Percentiles rank a stretch among this genome's conserved stretches.
These are phyloP conservation scores for Mariannaea sp. DNA, from an alignment of 2,329 filamentous ascomycete species.

Conservation along the genomic window DNA sequence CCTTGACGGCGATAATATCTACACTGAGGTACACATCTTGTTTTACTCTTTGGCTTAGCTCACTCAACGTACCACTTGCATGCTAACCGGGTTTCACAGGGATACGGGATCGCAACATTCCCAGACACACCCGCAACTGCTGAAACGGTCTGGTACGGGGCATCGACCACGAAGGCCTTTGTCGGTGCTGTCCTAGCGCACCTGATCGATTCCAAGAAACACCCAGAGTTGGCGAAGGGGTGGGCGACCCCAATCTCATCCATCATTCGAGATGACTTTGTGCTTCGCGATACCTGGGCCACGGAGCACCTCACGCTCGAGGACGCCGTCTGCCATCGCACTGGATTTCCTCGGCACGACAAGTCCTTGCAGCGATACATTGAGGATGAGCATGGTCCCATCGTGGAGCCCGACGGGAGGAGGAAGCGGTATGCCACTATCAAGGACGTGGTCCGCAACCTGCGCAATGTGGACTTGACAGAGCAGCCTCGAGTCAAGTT, in stretches of 20 bases:
- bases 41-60: neutral
- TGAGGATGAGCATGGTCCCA: constrained; percentile 38
- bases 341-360: constrained; percentile 54
- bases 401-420: constrained; percentile 42
- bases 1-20: constrained; percentile 34
- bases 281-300: constrained; percentile 51
- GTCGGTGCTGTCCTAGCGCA: constrained; percentile 56
- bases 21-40: constrained; percentile 28
- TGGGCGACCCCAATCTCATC: constrained; percentile 54
- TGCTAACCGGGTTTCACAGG: constrained; percentile 21
- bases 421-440: constrained; percentile 38
- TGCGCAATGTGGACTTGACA: constrained; percentile 52
- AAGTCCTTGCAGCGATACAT: constrained; percentile 19
- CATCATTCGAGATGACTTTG: constrained; percentile 58
- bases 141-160: constrained; percentile 59
- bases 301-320: constrained; percentile 58
- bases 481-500: constrained; percentile 51
- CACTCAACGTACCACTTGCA: neutral
- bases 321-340: constrained; percentile 58
- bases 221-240: constrained; percentile 39
- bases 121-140: constrained; percentile 48
- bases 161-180: constrained; percentile 61
- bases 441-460: constrained; percentile 46
- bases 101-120: constrained; percentile 38
- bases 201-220: constrained; percentile 51